A percentile compares a stretch with the other conserved stretches of the same genome.
Evolutionary conservation across 805 yeast genomes (phyloP).

Genomic region (Wickerhamomyces ciferrii): DNA sequence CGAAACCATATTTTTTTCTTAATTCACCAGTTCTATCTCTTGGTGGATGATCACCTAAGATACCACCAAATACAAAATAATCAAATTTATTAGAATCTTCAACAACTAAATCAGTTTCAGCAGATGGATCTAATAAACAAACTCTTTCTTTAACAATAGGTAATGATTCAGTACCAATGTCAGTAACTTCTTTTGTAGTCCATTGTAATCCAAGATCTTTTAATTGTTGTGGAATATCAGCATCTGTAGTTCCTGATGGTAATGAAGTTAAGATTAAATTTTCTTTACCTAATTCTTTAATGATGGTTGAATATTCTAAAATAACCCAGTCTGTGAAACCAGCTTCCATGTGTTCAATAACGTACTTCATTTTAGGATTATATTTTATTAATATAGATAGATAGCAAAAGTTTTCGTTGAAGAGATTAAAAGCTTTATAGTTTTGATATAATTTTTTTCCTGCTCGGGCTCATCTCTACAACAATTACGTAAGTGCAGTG

Average conservation of each 20-base stretch:
- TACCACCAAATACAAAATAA: constrained; percentile 94
- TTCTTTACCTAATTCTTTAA: constrained; percentile 74
- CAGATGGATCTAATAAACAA: constrained; percentile 88
- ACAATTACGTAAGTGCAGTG: background rate
- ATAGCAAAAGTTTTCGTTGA: no score
- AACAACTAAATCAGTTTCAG: constrained; percentile 68
- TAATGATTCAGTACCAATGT: constrained; percentile 27
- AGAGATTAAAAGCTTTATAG: no score
- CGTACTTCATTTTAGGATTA: constrained; percentile 60
- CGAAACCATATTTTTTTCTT: constrained; percentile 73
- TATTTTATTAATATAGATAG: no score
- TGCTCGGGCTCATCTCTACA: background rate
- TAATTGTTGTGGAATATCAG: constrained; percentile 60
- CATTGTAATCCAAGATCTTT: constrained; percentile 64
- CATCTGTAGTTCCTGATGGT: constrained; percentile 53
- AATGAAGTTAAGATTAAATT: constrained; percentile 76
- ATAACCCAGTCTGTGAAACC: constrained; percentile 97
- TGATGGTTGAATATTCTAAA: constrained; percentile 78
- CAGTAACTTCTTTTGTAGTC: constrained; percentile 70
- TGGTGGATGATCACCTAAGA: constrained; percentile 87
- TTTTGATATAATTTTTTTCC: background rate
- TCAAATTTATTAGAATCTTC: constrained; percentile 63
- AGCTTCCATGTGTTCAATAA: constrained; percentile 96
- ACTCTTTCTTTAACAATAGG: constrained; percentile 51
- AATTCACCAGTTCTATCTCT: constrained; percentile 92